Evolutionary conservation across 2,329 filamentous ascomycete genomes (phyloP).

Genomic region (Sordariomycetes sp.): DNA sequence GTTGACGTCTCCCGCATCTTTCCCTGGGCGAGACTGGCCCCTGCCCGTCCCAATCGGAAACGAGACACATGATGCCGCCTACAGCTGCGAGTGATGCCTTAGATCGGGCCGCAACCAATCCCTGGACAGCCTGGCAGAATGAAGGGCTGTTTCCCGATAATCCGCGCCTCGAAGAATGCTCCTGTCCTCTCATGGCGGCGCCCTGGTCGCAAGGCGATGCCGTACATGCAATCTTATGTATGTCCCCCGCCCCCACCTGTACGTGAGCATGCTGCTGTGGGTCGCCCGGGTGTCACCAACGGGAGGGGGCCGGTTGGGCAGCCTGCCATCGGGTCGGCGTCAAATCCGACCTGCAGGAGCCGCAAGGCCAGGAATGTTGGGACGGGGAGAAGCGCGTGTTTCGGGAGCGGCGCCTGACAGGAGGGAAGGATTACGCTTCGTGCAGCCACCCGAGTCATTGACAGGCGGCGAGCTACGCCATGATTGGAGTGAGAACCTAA

Average conservation of each 20-base stretch:
- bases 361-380: neutral
- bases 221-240: neutral
- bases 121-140: neutral
- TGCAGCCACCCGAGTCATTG: neutral
- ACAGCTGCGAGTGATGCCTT: neutral
- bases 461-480: neutral
- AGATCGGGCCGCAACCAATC: neutral
- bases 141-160: neutral
- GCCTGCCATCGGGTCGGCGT: neutral
- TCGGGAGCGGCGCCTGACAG: neutral
- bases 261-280: neutral
- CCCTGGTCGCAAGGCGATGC: neutral
- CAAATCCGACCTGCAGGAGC: neutral
- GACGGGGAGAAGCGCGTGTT: neutral
- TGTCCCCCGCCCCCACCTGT: neutral
- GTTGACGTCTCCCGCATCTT: neutral
- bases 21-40: neutral
- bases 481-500: neutral
- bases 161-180: neutral
- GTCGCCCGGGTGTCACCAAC: neutral
- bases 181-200: neutral
- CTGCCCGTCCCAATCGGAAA: neutral
- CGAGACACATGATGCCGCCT: neutral
- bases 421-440: neutral
- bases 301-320: neutral